Conservation (phyloP, 2,329 filamentous ascomycete species). For the Colletotrichum spinosum region DNA sequence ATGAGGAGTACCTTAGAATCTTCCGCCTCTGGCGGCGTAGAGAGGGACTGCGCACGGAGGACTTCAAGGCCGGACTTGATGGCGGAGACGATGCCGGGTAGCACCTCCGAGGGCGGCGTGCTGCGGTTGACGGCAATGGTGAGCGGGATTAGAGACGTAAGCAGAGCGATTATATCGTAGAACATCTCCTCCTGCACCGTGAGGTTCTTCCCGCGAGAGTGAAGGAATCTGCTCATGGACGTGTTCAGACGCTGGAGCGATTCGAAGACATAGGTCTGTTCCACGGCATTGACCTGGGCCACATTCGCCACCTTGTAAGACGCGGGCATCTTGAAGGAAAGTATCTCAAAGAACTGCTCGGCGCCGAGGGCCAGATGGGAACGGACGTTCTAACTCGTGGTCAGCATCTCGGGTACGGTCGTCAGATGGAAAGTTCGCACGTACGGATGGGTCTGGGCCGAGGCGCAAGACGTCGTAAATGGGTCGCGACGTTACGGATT, state of each 20-base stretch:
- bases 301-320: constrained; percentile 61
- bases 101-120: constrained; percentile 15
- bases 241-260: constrained; percentile 55
- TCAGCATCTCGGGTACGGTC: neutral
- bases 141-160: constrained; percentile 51
- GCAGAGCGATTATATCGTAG: constrained; percentile 56
- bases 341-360: constrained; percentile 64
- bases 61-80: constrained; percentile 43
- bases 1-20: constrained; percentile 37
- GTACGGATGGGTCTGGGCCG: constrained; percentile 64
- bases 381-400: constrained; percentile 57
- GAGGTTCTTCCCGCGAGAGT: constrained; percentile 44
- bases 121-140: constrained; percentile 13
- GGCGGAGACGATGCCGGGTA: constrained; percentile 27
- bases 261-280: constrained; percentile 58
- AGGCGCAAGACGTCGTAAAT: constrained; percentile 60
- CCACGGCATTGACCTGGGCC: constrained; percentile 50
- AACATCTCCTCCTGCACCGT: constrained; percentile 57
- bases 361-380: constrained; percentile 61
- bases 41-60: constrained; percentile 38
- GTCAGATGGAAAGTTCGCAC: constrained; percentile 34
- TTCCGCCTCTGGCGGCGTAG: constrained; percentile 20
- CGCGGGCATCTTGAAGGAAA: constrained; percentile 60
- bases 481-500: constrained; percentile 50
- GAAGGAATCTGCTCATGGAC: constrained; percentile 54